phyloP scores from a whole-genome alignment of 2,329 filamentous ascomycete genomes.

The Sporothrix schenckii region DNA sequence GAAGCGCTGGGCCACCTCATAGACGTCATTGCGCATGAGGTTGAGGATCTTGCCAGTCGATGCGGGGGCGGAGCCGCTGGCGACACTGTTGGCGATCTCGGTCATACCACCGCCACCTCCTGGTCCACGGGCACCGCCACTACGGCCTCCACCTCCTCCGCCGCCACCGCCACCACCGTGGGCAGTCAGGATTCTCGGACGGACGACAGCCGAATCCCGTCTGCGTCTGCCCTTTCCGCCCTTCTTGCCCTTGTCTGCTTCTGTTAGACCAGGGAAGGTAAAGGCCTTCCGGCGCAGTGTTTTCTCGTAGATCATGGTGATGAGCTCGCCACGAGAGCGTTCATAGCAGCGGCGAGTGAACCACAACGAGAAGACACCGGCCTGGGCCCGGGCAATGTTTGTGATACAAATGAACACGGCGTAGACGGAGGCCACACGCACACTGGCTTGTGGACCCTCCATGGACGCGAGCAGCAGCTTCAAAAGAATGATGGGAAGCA shows the following conservation, averaged over 20 bases:
- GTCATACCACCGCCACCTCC: slow-evolving; percentile 28
- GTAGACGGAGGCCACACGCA: slow-evolving; percentile 65
- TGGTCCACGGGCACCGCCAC: slow-evolving; percentile 27
- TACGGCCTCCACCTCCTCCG: slow-evolving; percentile 5
- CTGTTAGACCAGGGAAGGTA: slow-evolving; percentile 45
- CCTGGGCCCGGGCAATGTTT: slow-evolving; percentile 65
- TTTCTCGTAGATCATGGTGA: slow-evolving; percentile 62
- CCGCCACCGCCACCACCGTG: slow-evolving; percentile 20
- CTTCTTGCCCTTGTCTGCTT: slow-evolving; percentile 41
- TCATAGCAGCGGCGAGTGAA: slow-evolving; percentile 84
- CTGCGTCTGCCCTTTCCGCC: slow-evolving; percentile 36
- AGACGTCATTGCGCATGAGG: slow-evolving; percentile 78
- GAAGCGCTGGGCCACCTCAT: slow-evolving; percentile 79
- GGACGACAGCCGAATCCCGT: slow-evolving; percentile 28
- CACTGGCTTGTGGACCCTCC: slow-evolving; percentile 54
- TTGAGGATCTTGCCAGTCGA: slow-evolving; percentile 92
- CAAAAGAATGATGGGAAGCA: slow-evolving; percentile 68
- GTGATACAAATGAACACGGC: slow-evolving; percentile 63
- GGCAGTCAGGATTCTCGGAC: slow-evolving; percentile 15
- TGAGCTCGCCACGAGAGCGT: slow-evolving; percentile 79
- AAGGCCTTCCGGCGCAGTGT: slow-evolving; percentile 75
- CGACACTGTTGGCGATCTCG: slow-evolving; percentile 23
- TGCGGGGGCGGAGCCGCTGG: slow-evolving; percentile 55
- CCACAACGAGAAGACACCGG: slow-evolving; percentile 72
- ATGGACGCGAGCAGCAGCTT: slow-evolving; percentile 71